Base-by-base conservation (phyloP, 2,329 filamentous ascomycete genomes). In the Nothophoma quercina region DNA sequence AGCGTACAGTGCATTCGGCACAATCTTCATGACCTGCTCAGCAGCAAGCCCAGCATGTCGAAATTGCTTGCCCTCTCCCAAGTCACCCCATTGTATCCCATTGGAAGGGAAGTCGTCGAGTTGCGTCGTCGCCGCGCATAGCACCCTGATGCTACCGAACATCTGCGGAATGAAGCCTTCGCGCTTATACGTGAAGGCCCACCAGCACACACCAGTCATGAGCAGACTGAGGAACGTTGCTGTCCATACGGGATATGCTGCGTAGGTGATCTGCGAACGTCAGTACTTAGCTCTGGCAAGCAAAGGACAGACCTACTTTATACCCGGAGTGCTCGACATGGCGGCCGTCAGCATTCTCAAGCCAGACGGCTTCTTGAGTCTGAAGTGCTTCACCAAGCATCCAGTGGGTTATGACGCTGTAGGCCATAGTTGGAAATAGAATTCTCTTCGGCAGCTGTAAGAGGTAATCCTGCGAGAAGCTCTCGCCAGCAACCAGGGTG, bases 131-230 rank as follows among this genome's bases (percentile, higher is more conserved):
- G 63, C 56, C 3, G 67, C 61, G 44, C 65, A 71, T 4, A 71
- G 53, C 7, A 64, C 57, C 38, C 65, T 60, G 13, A 73, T 65
- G 16, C 65, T 71, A 4, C 69, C 67, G 45, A 68, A 71, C 68
- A 71, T 70, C 32, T 71, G 69, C 15, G 69, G 69, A 21, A 70
- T 69, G 36, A 67, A 69, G 1, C 67, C 68, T 54, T 70, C 68
- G 3, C 68, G 60, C 15, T 57, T 62, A 39, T 67, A 70, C 2
- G 63, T 68, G 44, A 64, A 71, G 1, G 68, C 63, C 64, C 60
- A 71, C 64, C 68, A 71, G 35, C 69, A 72, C 3, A 62, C 56
- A 10, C 46, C 52, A 4, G 66, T 71, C 68, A 71, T 71, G 4
- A 62, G 30, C 9, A 73, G 44, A 34, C 70, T 63, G 7, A 72